Evolutionary conservation across 2,329 filamentous ascomycete species (phyloP).

Genomic region (Colletotrichum lentis): DNA sequence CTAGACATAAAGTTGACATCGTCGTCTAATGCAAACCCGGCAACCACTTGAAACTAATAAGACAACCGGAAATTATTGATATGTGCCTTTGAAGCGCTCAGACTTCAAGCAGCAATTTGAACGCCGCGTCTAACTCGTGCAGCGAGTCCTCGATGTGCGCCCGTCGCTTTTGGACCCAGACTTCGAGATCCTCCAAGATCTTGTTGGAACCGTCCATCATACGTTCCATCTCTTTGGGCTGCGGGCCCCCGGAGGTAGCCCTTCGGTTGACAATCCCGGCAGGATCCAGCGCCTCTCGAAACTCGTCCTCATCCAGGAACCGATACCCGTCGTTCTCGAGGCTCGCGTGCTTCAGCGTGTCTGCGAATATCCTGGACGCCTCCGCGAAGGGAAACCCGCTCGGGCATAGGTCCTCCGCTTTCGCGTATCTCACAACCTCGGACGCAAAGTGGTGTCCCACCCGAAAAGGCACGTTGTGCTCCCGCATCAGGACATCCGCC

Average conservation of each 20-base stretch:
- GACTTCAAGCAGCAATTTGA: not conserved
- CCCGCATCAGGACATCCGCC: conserved; percentile 27
- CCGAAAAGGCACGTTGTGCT: conserved; percentile 27
- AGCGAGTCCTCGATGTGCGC: conserved; percentile 11
- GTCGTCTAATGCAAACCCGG: not conserved
- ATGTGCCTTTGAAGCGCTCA: not conserved
- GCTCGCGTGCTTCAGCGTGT: conserved; percentile 2
- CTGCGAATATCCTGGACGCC: conserved; percentile 18
- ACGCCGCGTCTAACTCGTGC: not conserved
- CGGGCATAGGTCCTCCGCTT: conserved; percentile 1
- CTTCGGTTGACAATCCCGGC: conserved; percentile 21
- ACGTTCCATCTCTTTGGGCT: conserved; percentile 26
- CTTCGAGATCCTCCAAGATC: not conserved
- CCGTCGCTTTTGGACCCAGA: conserved; percentile 14
- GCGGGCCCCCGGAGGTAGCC: conserved; percentile 27
- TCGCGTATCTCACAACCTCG: conserved; percentile 26
- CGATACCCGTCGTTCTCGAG: not conserved
- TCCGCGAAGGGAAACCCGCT: conserved; percentile 25
- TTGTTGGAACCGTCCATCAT: conserved; percentile 11
- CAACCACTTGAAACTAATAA: not conserved
- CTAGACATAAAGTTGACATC: too few species aligned
- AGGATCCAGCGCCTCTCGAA: conserved; percentile 17
- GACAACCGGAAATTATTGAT: not conserved
- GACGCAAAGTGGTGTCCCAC: conserved; percentile 36
- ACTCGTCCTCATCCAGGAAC: conserved; percentile 17